phyloP scores from a whole-genome alignment of 2,329 filamentous ascomycete species.

The Paraconiothyrium brasiliense region DNA sequence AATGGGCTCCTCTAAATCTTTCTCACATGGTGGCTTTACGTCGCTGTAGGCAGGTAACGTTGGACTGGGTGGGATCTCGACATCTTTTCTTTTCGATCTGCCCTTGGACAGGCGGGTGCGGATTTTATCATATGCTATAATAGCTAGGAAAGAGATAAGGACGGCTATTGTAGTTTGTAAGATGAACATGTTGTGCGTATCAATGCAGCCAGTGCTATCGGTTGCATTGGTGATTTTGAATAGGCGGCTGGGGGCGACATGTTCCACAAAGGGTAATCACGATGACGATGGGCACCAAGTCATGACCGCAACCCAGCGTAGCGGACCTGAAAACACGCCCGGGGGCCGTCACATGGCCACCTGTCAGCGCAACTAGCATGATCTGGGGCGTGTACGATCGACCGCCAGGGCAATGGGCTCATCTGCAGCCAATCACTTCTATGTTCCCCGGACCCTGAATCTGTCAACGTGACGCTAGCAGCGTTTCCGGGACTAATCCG shows the following conservation, averaged over 20 bases:
- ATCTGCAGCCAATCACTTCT: neutral
- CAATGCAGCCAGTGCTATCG: neutral
- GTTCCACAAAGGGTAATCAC: neutral
- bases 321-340: neutral
- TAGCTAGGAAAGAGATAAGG: slow-evolving; percentile 31
- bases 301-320: neutral
- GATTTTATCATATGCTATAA: slow-evolving; percentile 29
- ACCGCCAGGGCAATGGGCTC: neutral
- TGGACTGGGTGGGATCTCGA: slow-evolving; percentile 25
- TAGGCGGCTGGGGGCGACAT: neutral
- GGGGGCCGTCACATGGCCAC: neutral
- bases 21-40: neutral
- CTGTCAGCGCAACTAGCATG: neutral
- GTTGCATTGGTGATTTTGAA: neutral
- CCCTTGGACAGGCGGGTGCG: slow-evolving; percentile 23
- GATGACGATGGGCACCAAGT: slow-evolving; percentile 5
- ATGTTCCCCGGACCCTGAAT: slow-evolving; percentile 2
- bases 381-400: neutral
- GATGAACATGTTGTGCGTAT: slow-evolving; percentile 27
- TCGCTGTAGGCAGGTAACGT: slow-evolving; percentile 13
- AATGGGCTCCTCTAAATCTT: neutral
- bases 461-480: neutral
- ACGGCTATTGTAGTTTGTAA: slow-evolving; percentile 33
- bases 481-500: neutral
- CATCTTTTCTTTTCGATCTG: slow-evolving; percentile 27